Percentiles rank a stretch among this genome's conserved stretches.
Evolutionary conservation across 352 stramenopile genomes (phyloP).

Genomic region (Globisporangium nodosum): DNA sequence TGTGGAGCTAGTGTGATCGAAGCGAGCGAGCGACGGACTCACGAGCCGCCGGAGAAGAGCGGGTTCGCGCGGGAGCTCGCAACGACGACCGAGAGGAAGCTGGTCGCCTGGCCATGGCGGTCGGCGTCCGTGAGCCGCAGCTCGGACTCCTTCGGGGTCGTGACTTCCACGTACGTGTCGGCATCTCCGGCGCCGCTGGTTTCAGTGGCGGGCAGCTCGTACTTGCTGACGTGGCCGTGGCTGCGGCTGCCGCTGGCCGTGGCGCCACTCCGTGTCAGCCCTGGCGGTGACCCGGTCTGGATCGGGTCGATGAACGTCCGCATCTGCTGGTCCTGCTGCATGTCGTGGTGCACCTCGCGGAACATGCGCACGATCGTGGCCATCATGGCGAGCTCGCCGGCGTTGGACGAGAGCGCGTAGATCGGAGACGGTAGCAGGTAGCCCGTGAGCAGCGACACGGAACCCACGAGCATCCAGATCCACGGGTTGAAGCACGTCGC

Average conservation of each 20-base stretch:
- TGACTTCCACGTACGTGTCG: conserved; percentile 30
- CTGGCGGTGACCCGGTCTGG: conserved; percentile 17
- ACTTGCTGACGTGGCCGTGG: conserved; percentile 15
- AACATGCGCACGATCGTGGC: conserved; percentile 82
- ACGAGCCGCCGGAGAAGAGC: conserved; percentile 22
- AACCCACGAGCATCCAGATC: conserved; percentile 86
- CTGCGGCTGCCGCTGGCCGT: conserved; percentile 12
- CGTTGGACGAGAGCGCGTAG: conserved; percentile 73
- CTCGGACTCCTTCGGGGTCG: conserved; percentile 39
- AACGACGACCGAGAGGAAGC: conserved; percentile 56
- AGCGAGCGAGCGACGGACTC: not conserved
- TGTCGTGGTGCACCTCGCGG: conserved; percentile 77
- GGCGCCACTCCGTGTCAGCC: conserved; percentile 16
- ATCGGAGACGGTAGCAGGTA: conserved; percentile 73
- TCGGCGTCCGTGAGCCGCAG: conserved; percentile 39
- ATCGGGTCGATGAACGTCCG: conserved; percentile 65
- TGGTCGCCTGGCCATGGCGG: conserved; percentile 19
- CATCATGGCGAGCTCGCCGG: conserved; percentile 73
- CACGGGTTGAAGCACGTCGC: conserved; percentile 84
- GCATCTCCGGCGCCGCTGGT: not conserved
- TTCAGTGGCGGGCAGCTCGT: conserved; percentile 15
- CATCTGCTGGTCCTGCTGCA: conserved; percentile 75
- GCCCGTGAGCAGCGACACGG: conserved; percentile 51
- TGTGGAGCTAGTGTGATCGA: too few relatives aligned
- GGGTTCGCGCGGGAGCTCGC: conserved; percentile 53